Base-by-base conservation (phyloP, 352 stramenopile genomes). In the Globisporangium camurandrum region DNA sequence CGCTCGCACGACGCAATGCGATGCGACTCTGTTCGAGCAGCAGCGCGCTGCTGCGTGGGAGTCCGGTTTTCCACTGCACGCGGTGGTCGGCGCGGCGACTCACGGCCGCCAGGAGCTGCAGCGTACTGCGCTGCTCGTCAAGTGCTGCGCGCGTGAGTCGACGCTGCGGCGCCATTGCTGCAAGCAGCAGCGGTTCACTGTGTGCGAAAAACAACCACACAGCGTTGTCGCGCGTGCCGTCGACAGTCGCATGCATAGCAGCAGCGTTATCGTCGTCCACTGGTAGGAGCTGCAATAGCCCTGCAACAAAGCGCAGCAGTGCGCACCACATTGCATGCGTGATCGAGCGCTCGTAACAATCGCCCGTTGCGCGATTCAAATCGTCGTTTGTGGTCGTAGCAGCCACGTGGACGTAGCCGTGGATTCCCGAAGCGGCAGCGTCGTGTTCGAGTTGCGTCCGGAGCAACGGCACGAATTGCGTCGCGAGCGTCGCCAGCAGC, bases 11-110 rank as follows among this genome's bases (percentile, higher is more conserved):
- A 42, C 69, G 65, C 20, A 88, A 47, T 12, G 78, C 36, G 11
- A 83, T 56, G 2, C 76, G 73, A 51, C 65, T 84, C 19, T 83
- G 73, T 49, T 88, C 76, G 71, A 88, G 81, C 0, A 88, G 56
- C 16, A 86, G 59, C 12, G 78, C 69, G 33, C 52, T 46, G 38
- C 66, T 84, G 5, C 49, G 57, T 16, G 76, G 76, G 24, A 88
- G 67, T 22, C 70, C 73, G 49, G 78, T 63, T 16, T 74, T 67
- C 76, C 76, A 88, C 27, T 70, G 64, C 47, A 72, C 74, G 39
- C 66, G 69, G 27, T 54, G 53, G 4, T 33, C 30, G 0, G 49
- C 14, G 10, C 33, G 61, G 8, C 49, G 49, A 22, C 73, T 88
- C 19, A 88, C 46, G 27, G 61, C 71, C 34, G 61, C 71, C 20